Evolutionary conservation across 1,284 basidiomycete species (phyloP), one percentile per base, ranked within the genome.

Genomic region (Cystobasidium pallidum): DNA sequence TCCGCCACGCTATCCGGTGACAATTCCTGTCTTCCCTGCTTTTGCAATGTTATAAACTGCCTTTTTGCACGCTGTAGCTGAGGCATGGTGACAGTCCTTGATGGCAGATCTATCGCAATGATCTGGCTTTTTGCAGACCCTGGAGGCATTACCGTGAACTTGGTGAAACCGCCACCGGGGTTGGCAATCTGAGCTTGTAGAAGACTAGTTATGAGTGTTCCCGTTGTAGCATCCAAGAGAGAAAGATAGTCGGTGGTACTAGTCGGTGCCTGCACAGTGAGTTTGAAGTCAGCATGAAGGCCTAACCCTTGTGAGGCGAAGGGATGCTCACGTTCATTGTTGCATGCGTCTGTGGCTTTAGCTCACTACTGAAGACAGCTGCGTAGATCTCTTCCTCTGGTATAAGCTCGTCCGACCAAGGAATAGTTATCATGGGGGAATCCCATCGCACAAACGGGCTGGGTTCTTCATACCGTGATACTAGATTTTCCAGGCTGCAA

Each of bases 381-480:
- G 88, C 85, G 89, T 91, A 96, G 57, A 98, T 90, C 13, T 87
- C 85, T 7, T 88, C 85, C 11, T n/a, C 68, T 13, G 92, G 91
- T 2, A 91, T 82, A 28, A 86, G 84, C 30, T 85, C 83, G 74
- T 94, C 91, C 39, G 86, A 85, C 87, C 88, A 91, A 1, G 88
- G 83, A 0, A 97, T 82, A 1, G 91, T 92, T 80, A 97, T 91
- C 36, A 98, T 85, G 0, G 95, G 95, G 0, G 93, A 90, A 81
- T 99, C 95, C 95, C 95, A 99, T 54, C 94, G 87, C 13, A 92
- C 92, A 89, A 95, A 95, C 0, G 93, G 94, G 0, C 91, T 94
- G 0, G 95, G 95, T 80, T 98, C 95, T 83, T 99, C 95, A 77
- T 89, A 98, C 45, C 95, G 87, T 80, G 88, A 85, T 15, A 96